These are phyloP conservation scores for Zelopaecilomyces penicillatus DNA, from an alignment of 2,329 filamentous ascomycete species.

Conservation along the genomic window DNA sequence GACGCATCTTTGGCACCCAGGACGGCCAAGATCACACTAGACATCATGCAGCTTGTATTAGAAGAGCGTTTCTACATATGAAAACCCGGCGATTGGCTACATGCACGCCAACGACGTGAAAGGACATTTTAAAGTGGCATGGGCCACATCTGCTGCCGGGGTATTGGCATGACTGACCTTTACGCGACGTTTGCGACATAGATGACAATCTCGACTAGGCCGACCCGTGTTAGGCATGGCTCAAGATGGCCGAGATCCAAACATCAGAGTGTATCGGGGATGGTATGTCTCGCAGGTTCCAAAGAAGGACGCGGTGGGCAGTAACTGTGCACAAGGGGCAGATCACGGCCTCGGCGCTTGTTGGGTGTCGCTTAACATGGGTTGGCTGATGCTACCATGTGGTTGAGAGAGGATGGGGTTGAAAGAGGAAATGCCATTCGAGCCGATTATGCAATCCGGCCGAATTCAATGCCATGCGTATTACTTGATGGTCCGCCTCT, in stretches of 20 bases:
- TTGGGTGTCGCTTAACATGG: no score
- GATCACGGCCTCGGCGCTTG: no score
- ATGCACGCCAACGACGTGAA: no score
- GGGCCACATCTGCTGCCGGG: no score
- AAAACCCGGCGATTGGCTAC: no score
- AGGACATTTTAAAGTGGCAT: no score
- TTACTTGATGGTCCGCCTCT: no score
- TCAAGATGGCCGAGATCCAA: background rate
- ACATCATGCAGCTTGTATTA: background rate
- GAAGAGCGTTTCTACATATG: no score
- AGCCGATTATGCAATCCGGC: background rate
- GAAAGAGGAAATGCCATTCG: constrained; percentile 6
- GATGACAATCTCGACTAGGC: constrained; percentile 33
- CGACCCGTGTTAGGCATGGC: constrained; percentile 33
- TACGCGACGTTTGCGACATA: constrained; percentile 31
- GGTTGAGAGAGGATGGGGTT: no score
- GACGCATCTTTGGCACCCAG: constrained; percentile 30
- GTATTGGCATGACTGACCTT: constrained; percentile 23
- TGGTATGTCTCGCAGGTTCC: background rate
- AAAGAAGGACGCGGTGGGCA: background rate
- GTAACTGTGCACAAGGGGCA: no score
- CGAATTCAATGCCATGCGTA: no score
- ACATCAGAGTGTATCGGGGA: background rate
- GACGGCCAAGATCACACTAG: constrained; percentile 32
- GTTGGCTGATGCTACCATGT: no score